Base-by-base conservation (phyloP, 192 early-diverging fungal genomes). In the Umbelopsis sp. region DNA sequence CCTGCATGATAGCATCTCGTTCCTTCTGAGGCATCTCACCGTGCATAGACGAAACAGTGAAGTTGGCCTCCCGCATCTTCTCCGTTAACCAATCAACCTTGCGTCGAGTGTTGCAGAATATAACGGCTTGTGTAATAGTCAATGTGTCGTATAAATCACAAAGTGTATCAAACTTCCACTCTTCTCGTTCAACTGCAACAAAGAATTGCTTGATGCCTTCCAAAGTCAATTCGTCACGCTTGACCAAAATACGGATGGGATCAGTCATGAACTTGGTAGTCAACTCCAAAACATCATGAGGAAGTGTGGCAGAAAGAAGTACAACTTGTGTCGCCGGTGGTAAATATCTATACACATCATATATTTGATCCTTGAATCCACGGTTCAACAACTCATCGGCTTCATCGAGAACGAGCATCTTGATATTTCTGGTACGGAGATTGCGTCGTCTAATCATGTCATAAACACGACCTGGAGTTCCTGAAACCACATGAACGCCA, bases 81-180 rank as follows among this genome's bases (percentile, higher is more conserved):
- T 99, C 97, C 69, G 97, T 98, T 72, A 99, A 84, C 92, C 94
- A 98, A 89, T 99, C 97, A 70, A 98, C 96, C 92, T 98, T 99
- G 89, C 96, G 94, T 79, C 95, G 90, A 77, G 96, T 98, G 90
- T 99, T 99, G 89, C 96, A 97, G 91, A 98, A 99, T 79, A 99
- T 98, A 77, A 99, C 96, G 36, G 97, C 97, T 88, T 98, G 97
- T 72, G 97, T 95, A 81, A 98, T 95, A 72, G 92, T 98, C 80
- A 99, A 89, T 53, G 96, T 96, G 77, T 98, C 96, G 88, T 98
- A 99, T 71, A 99, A 83, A 84, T 99, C 97, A 78, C 93, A 95
- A 66, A 99, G 88, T 50, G 98, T 98, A 83, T 98, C 97, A 72
- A 98, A 87, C 87, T 99, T 99, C 97, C 93, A 98, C 66, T 99